phyloP scores from a whole-genome alignment of 768 basidiomycete species.

The Amanita subjunquillea region DNA sequence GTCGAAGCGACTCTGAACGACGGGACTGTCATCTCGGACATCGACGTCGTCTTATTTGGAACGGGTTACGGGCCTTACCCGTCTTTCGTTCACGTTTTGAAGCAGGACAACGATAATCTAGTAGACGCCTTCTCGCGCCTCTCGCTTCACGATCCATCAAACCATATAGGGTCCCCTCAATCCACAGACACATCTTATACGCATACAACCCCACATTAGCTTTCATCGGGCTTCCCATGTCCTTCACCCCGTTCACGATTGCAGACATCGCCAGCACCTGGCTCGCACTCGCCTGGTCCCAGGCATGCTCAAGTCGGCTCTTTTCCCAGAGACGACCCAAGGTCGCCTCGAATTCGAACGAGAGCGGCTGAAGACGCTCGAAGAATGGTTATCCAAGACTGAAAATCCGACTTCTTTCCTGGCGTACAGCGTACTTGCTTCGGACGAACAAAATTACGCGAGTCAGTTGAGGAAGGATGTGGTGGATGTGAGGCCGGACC shows the following conservation, averaged over 20 bases:
- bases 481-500: conserved; percentile 17
- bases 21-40: conserved; percentile 23
- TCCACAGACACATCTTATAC: conserved; percentile 36
- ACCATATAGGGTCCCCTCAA: conserved; percentile 30
- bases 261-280: conserved; percentile 40
- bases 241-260: conserved; percentile 37
- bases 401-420: conserved; percentile 22
- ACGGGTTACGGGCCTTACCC: conserved; percentile 37
- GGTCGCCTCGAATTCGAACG: neutral
- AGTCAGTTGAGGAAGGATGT: conserved; percentile 23
- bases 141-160: conserved; percentile 17
- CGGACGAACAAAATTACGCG: conserved; percentile 25
- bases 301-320: neutral
- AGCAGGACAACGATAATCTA: neutral
- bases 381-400: conserved; percentile 10
- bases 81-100: conserved; percentile 27
- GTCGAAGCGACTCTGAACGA: conserved; percentile 27
- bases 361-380: conserved; percentile 12
- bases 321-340: conserved; percentile 20
- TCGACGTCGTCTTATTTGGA: conserved; percentile 34
- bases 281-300: conserved; percentile 32
- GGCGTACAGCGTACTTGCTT: conserved; percentile 25
- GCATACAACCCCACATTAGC: conserved; percentile 35
- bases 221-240: conserved; percentile 32
- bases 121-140: conserved; percentile 10